A percentile compares a stretch with the other conserved stretches of the same genome.
phyloP scores from a whole-genome alignment of 1,139 yeast species.

The Hansenula sp. region DNA sequence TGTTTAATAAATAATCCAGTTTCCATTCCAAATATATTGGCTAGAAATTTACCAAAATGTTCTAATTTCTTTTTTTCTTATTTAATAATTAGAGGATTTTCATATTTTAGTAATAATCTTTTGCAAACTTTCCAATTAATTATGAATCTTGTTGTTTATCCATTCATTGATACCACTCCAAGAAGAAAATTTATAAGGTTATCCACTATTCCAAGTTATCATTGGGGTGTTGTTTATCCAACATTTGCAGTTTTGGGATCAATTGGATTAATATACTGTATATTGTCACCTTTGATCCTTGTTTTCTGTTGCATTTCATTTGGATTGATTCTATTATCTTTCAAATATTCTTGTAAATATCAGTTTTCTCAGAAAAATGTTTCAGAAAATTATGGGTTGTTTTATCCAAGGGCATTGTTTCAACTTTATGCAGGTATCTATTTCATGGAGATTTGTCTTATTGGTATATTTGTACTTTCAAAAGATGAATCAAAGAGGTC shows the following conservation, averaged over 20 bases:
- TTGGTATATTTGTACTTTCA: conserved; percentile 69
- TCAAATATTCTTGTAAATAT: conserved; percentile 62
- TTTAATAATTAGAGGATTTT: conserved; percentile 65
- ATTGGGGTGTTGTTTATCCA: conserved; percentile 82
- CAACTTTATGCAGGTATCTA: conserved; percentile 79
- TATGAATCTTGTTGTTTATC: conserved; percentile 34
- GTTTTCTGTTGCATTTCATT: conserved; percentile 60
- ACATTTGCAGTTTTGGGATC: conserved; percentile 71
- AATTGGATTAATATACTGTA: conserved; percentile 71
- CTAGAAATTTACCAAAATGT: conserved; percentile 74
- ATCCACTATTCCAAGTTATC: conserved; percentile 40
- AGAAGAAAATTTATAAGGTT: conserved; percentile 47
- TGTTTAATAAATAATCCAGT: conserved; percentile 68
- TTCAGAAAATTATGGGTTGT: conserved; percentile 66
- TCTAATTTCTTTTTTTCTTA: conserved; percentile 80
- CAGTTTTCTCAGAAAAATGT: conserved; percentile 44
- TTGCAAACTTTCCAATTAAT: conserved; percentile 50
- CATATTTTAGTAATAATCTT: conserved; percentile 67
- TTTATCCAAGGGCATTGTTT: conserved; percentile 70
- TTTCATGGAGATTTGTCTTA: conserved; percentile 70
- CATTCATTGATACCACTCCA: conserved; percentile 50
- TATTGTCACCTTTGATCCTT: conserved; percentile 75
- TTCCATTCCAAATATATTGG: conserved; percentile 65
- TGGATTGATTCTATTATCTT: conserved; percentile 53
- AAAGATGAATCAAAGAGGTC: conserved; percentile 37